A percentile compares a stretch with the other conserved stretches of the same genome.
These are phyloP conservation scores for Alternaria arbusti DNA, from an alignment of 2,329 filamentous ascomycete species.

Conservation along the genomic window DNA sequence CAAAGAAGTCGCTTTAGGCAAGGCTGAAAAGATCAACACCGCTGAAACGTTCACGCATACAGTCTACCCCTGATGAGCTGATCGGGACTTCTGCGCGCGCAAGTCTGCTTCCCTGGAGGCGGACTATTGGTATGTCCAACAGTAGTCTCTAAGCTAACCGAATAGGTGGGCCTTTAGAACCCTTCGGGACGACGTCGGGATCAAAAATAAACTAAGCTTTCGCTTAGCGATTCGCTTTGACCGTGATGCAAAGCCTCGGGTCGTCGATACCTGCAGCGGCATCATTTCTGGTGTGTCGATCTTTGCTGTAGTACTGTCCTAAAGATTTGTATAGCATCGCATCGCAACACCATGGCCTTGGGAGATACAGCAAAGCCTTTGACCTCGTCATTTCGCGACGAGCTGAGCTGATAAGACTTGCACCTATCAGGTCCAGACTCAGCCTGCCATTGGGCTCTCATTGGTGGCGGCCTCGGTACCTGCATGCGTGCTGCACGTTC, in stretches of 20 bases:
- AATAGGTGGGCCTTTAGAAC: slow-evolving; percentile 11
- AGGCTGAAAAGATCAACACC: slow-evolving; percentile 1
- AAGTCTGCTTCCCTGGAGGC: background rate
- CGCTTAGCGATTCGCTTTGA: slow-evolving; percentile 6
- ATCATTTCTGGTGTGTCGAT: background rate
- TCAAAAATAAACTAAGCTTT: slow-evolving; percentile 22
- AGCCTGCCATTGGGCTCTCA: background rate
- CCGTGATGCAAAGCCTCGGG: background rate
- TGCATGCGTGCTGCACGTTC: slow-evolving; percentile 8
- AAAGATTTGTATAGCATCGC: background rate
- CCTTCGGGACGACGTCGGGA: background rate
- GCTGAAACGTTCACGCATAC: slow-evolving; percentile 7
- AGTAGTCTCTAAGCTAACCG: slow-evolving; percentile 9
- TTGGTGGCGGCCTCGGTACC: background rate
- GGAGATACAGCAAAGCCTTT: background rate
- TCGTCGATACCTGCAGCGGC: background rate
- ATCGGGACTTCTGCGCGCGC: background rate
- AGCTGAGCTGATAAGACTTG: background rate
- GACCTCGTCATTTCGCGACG: background rate
- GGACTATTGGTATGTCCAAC: slow-evolving; percentile 22
- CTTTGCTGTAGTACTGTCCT: background rate
- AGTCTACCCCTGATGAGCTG: slow-evolving; percentile 1
- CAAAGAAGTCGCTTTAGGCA: background rate
- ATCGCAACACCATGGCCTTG: background rate
- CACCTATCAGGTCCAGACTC: background rate